Conservation (phyloP, 164 flowering plant genomes). For the Umbilicus rupestris region DNA sequence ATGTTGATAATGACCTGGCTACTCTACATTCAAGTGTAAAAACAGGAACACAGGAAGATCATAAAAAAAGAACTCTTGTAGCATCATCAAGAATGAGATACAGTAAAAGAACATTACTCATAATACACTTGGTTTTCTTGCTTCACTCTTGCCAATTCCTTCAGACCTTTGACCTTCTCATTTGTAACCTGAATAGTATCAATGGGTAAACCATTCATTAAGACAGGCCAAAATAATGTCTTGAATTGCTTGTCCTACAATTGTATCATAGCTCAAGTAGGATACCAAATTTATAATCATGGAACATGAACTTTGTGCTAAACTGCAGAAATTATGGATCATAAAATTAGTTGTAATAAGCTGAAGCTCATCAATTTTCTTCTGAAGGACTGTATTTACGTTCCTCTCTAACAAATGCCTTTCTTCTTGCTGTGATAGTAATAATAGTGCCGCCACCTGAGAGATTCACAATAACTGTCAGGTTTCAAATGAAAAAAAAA, state of each 20-base stretch:
- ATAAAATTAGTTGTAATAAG: slow-evolving; percentile 51
- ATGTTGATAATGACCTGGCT: neutral
- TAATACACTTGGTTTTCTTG: slow-evolving; percentile 48
- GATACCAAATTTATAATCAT: neutral
- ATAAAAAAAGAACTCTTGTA: neutral
- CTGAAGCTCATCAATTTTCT: slow-evolving; percentile 78
- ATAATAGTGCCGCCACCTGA: slow-evolving; percentile 74
- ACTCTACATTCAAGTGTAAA: neutral
- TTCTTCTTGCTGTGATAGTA: slow-evolving; percentile 92
- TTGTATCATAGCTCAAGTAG: neutral
- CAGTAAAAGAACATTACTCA: slow-evolving; percentile 37
- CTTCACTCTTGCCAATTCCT: slow-evolving; percentile 82
- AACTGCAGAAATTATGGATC: neutral
- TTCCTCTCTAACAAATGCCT: slow-evolving; percentile 76
- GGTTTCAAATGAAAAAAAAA: neutral
- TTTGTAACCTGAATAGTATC: slow-evolving; percentile 64
- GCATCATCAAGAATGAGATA: neutral
- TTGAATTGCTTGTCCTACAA: neutral
- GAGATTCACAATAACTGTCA: neutral
- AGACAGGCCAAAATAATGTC: neutral
- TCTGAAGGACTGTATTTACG: slow-evolving; percentile 65
- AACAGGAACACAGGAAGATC: neutral
- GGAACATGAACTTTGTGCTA: neutral
- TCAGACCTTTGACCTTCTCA: slow-evolving; percentile 85
- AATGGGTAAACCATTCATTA: neutral